phyloP scores from a whole-genome alignment of 2,329 filamentous ascomycete genomes.

The Epichloe uncinata region DNA sequence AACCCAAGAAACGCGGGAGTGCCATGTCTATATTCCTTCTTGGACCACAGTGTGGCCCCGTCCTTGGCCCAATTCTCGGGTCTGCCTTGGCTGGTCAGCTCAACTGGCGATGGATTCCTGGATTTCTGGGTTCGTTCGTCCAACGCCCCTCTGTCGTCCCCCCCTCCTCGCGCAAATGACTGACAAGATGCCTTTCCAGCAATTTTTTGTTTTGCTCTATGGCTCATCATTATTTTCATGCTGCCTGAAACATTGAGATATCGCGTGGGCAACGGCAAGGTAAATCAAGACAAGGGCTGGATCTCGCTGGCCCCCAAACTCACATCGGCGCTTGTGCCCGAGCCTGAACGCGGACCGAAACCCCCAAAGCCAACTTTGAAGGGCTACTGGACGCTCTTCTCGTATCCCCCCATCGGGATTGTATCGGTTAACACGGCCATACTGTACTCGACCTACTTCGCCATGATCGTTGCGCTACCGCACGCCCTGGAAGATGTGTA shows the following conservation, averaged over 20 bases:
- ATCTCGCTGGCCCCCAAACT: conserved; percentile 10
- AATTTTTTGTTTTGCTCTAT: conserved; percentile 18
- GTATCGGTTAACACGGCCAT: conserved; percentile 21
- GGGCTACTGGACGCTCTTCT: conserved; percentile 17
- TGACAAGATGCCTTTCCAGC: conserved; percentile 8
- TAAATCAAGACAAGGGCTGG: conserved; percentile 10
- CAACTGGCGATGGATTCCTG: conserved; percentile 31
- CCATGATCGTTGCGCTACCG: conserved; percentile 18
- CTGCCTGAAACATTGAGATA: conserved; percentile 33
- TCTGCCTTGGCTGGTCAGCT: conserved; percentile 21
- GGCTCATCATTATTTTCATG: conserved; percentile 17
- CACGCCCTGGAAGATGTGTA: conserved; percentile 18
- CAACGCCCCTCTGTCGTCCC: too few relatives aligned
- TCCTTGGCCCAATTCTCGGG: conserved; percentile 29
- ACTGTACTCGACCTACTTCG: conserved; percentile 20
- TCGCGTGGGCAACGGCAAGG: conserved; percentile 28
- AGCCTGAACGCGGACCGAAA: conserved; percentile 13
- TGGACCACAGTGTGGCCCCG: conserved; percentile 30
- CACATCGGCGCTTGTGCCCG: conserved; percentile 12
- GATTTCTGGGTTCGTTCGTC: conserved; percentile 17
- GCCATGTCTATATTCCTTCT: conserved; percentile 29
- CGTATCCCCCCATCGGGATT: conserved; percentile 20
- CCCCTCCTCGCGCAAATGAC: background rate
- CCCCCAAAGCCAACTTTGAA: conserved; percentile 17
- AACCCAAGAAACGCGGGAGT: conserved; percentile 24